Evolutionary conservation across 1,284 basidiomycete genomes (phyloP).

Genomic region (Puccinia triticina): DNA sequence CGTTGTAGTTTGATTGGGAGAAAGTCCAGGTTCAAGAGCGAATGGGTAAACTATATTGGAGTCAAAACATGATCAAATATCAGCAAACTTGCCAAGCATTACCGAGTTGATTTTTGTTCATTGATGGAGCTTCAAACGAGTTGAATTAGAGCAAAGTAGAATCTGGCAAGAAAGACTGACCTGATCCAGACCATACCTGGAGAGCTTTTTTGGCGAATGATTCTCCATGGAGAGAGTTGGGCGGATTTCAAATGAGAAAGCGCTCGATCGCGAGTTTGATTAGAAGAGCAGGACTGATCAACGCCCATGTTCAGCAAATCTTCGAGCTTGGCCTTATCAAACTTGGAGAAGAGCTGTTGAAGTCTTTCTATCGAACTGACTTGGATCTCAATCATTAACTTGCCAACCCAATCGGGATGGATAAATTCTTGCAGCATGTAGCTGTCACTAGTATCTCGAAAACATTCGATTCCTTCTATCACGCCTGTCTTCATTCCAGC

Average conservation of each 20-base stretch:
- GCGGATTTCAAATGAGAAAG: not conserved
- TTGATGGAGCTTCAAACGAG: not conserved
- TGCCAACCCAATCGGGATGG: constrained; percentile 56
- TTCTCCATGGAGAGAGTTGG: constrained; percentile 34
- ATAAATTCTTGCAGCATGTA: constrained; percentile 53
- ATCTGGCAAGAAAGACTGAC: not conserved
- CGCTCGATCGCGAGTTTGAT: not conserved
- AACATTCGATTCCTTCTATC: constrained; percentile 32
- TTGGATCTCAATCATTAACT: constrained; percentile 56
- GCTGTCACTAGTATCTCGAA: constrained; percentile 26
- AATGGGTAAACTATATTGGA: constrained; percentile 2
- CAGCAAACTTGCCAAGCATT: not conserved
- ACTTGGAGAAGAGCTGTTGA: constrained; percentile 51
- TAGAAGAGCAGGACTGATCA: not conserved
- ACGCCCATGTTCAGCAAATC: not conserved
- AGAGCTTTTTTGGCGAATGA: constrained; percentile 24
- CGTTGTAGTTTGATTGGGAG: not conserved
- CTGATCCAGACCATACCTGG: constrained; percentile 5
- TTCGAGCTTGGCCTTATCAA: not conserved
- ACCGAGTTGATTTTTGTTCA: not conserved
- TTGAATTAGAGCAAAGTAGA: not conserved
- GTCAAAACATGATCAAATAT: not conserved
- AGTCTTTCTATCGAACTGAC: constrained; percentile 56
- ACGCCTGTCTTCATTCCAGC: constrained; percentile 52
- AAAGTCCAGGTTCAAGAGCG: not conserved